A percentile compares a stretch with the other conserved stretches of the same genome.
Conservation (phyloP, 1,139 yeast genomes). For the Suhomyces yuchorum region DNA sequence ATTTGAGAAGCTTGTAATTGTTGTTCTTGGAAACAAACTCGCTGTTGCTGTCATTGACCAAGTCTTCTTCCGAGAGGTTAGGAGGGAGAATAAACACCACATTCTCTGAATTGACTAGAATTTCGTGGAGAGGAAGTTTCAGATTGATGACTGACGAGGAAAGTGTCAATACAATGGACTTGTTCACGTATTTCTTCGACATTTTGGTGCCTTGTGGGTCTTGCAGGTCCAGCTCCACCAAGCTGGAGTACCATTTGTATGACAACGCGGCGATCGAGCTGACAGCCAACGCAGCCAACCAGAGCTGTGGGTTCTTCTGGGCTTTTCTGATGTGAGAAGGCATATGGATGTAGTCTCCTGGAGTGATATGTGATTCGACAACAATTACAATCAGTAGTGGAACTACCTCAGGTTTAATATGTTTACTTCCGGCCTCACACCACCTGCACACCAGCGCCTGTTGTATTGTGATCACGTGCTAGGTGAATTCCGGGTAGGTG, state of each 20-base stretch:
- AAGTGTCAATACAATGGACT: slow-evolving; percentile 46
- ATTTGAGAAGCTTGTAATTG: slow-evolving; percentile 45
- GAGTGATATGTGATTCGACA: not conserved
- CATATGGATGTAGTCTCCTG: slow-evolving; percentile 3
- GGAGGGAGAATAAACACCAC: slow-evolving; percentile 53
- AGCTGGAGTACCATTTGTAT: slow-evolving; percentile 34
- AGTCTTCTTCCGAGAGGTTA: slow-evolving; percentile 45
- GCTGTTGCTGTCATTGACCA: slow-evolving; percentile 24
- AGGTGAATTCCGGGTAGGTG: not conserved
- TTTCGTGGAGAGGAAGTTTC: slow-evolving; percentile 43
- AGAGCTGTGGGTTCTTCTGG: slow-evolving; percentile 30
- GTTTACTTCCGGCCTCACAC: not conserved
- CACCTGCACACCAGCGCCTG: not conserved
- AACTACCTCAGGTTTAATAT: not conserved
- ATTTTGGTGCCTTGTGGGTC: slow-evolving; percentile 8
- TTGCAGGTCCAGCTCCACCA: slow-evolving; percentile 16
- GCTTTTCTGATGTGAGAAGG: slow-evolving; percentile 10
- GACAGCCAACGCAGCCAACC: slow-evolving; percentile 42
- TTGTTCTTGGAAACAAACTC: slow-evolving; percentile 16
- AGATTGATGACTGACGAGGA: slow-evolving; percentile 46
- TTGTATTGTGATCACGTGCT: not conserved
- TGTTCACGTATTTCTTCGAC: slow-evolving; percentile 31
- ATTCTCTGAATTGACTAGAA: slow-evolving; percentile 40
- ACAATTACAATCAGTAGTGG: not conserved
- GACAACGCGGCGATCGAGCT: slow-evolving; percentile 40